Base-by-base conservation (phyloP, 73 alveolate species). In the Paraurostyla sp. region DNA sequence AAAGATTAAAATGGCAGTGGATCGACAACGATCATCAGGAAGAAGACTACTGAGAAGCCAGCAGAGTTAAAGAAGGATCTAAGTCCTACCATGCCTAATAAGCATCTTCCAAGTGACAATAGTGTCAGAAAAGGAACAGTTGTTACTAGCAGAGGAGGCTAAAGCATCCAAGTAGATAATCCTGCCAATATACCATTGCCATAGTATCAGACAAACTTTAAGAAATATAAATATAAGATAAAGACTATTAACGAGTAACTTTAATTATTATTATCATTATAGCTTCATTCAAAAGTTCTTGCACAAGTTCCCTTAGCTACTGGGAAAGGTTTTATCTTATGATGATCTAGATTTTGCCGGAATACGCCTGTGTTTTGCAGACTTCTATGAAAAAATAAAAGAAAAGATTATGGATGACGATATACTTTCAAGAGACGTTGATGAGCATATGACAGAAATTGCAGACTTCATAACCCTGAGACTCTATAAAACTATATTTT, bases 321-420 rank as follows among this genome's bases (percentile, higher is more conserved):
- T 78, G 9, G 69, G 76, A 4, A 49, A 42, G 50, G 43, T 54
- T 27, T 49, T 78, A 9, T 11, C 60, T 3, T 27, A 25, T 3
- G 89, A 78, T 78, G 62, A 54, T 78, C 2, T 52, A 20, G 89
- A 78, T 0, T 78, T 76, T 76, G 89, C 80, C 3, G 89, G 89
- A 0, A 42, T 78, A 0, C 49, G 40, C 18, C 15, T 51, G 29
- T 49, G 76, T 45, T 78, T 78, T 45, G 41, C 40, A 54, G 69
- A 49, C 27, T 78, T 78, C 22, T 78, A 78, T 35, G 48, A 49
- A 3, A 51, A 42, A 38, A 45, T 78, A 6, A 78, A 52, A 41
- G 43, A 7, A n/a, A 36, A 51, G 32, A 27, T 78, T 3, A 22
- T n/a, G 60, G 78, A 78, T 15, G 89, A 78, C 52, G 76, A 78